Percentiles rank a stretch among this genome's conserved stretches.
These are phyloP conservation scores for Fusarium musae DNA, from an alignment of 2,329 filamentous ascomycete genomes.

Conservation along the genomic window DNA sequence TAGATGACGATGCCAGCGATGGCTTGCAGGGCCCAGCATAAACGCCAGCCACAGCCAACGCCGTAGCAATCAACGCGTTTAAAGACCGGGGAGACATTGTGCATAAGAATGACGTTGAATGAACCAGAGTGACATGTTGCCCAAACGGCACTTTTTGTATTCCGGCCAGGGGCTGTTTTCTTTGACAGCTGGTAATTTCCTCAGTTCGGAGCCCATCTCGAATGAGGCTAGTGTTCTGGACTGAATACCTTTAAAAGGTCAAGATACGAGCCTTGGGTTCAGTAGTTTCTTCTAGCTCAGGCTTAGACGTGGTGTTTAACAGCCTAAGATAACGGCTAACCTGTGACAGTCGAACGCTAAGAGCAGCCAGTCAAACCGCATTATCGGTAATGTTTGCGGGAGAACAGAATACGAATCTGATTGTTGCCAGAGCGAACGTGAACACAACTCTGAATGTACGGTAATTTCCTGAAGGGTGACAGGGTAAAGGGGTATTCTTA, in stretches of 20 bases:
- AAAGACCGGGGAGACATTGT: not conserved
- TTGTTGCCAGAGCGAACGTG: not conserved
- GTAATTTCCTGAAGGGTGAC: not conserved
- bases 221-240: not conserved
- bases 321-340: not conserved
- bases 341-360: not conserved
- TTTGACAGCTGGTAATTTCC: not conserved
- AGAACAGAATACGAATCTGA: not conserved
- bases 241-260: not conserved
- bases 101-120: not conserved
- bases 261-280: not conserved
- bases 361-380: not conserved
- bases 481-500: too few species aligned
- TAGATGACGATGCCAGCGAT: not conserved
- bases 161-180: not conserved
- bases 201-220: not conserved
- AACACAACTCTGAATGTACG: not conserved
- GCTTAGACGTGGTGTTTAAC: not conserved
- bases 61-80: not conserved
- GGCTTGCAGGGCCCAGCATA: not conserved
- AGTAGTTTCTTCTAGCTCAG: not conserved
- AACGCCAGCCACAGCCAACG: not conserved
- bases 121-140: not conserved
- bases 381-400: not conserved
- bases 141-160: not conserved